Evolutionary conservation across 2,329 filamentous ascomycete species (phyloP).

Genomic region (Botrytis deweyae): DNA sequence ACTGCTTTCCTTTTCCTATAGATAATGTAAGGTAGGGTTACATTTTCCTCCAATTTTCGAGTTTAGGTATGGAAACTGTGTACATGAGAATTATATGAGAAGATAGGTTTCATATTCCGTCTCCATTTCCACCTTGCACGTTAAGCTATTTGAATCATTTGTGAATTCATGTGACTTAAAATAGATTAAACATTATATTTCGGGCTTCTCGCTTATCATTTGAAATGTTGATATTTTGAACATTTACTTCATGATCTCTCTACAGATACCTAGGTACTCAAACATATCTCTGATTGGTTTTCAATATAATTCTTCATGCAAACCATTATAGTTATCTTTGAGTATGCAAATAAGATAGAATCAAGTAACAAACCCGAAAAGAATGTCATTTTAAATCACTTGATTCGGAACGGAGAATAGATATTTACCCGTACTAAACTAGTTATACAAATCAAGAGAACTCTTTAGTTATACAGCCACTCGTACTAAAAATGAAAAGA

Average conservation of each 20-base stretch:
- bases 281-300: not conserved
- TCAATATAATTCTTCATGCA: not conserved
- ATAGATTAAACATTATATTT: not conserved
- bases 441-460: not conserved
- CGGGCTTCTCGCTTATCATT: not conserved
- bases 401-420: not conserved
- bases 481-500: not conserved
- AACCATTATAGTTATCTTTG: not conserved
- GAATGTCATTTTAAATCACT: not conserved
- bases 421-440: not conserved
- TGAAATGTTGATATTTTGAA: not conserved
- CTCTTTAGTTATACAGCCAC: not conserved
- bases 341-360: not conserved
- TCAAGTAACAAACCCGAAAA: not conserved
- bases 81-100: not conserved
- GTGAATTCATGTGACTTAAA: not conserved
- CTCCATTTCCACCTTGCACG: accelerated
- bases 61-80: not conserved
- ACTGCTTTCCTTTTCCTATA: not conserved
- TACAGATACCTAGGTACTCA: too few relatives aligned
- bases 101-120: not conserved
- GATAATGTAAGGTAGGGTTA: not conserved
- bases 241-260: not conserved
- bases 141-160: not conserved
- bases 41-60: not conserved